A percentile compares a stretch with the other conserved stretches of the same genome.
Conservation (phyloP, 2,329 filamentous ascomycete genomes). For the Sarocladium brachiariae region DNA sequence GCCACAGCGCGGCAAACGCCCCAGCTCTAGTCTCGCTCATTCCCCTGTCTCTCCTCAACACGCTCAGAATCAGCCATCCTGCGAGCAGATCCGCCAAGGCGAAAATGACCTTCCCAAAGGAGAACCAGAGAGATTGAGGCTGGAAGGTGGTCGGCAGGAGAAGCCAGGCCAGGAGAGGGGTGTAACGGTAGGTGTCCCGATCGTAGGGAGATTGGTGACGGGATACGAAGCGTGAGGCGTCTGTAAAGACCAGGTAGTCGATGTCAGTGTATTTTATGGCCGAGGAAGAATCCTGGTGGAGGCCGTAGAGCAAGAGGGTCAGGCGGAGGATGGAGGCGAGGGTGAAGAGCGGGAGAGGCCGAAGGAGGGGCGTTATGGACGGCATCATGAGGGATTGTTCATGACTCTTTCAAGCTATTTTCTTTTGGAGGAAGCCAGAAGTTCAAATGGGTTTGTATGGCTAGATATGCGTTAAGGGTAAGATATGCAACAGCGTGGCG, state of each 20-base stretch:
- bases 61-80: slow-evolving; percentile 62
- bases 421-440: too few species aligned
- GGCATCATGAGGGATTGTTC: slow-evolving; percentile 3
- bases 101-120: slow-evolving; percentile 83
- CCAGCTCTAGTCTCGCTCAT: slow-evolving; percentile 52
- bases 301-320: slow-evolving; percentile 74
- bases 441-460: too few species aligned
- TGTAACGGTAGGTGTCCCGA: slow-evolving; percentile 94
- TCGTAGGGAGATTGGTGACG: slow-evolving; percentile 70
- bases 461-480: too few species aligned
- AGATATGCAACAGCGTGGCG: too few species aligned
- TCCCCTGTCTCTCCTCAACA: slow-evolving; percentile 28
- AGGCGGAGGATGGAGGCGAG: slow-evolving; percentile 59
- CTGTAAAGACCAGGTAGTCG: slow-evolving; percentile 97
- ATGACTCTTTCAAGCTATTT: slow-evolving; percentile 1
- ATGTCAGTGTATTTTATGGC: slow-evolving; percentile 98
- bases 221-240: slow-evolving; percentile 73
- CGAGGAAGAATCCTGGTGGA: slow-evolving; percentile 87
- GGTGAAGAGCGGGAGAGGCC: slow-evolving; percentile 43
- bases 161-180: slow-evolving; percentile 86
- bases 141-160: slow-evolving; percentile 69
- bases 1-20: slow-evolving; percentile 79
- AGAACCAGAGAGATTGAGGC: slow-evolving; percentile 54
- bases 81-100: slow-evolving; percentile 76
- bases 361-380: slow-evolving; percentile 20